Conservation (phyloP, 495 filamentous ascomycete species). For the Penicillium riverlandense region DNA sequence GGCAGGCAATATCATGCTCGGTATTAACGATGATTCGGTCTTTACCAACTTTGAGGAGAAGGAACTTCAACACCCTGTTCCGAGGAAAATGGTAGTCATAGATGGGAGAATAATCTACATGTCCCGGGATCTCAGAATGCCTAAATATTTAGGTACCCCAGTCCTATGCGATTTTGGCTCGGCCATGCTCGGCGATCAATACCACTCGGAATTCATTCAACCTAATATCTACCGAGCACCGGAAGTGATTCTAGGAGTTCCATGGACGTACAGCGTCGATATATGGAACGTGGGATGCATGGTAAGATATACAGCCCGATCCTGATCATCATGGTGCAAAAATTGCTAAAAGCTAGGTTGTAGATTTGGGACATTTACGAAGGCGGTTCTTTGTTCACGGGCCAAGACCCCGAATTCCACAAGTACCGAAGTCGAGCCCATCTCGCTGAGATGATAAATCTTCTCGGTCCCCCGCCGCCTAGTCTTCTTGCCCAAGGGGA, state of each 20-base stretch:
- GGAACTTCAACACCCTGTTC: slow-evolving; percentile 7
- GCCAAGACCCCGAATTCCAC: slow-evolving; percentile 10
- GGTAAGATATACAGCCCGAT: slow-evolving; percentile 18
- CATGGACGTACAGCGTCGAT: slow-evolving; percentile 34
- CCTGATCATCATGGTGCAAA: background rate
- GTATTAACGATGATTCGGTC: slow-evolving; percentile 11
- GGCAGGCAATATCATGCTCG: slow-evolving; percentile 11
- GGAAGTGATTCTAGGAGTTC: slow-evolving; percentile 30
- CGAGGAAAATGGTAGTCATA: slow-evolving; percentile 6
- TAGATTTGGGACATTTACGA: slow-evolving; percentile 28
- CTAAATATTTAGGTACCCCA: slow-evolving; percentile 10
- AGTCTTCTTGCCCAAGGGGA: too few species aligned
- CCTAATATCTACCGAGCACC: slow-evolving; percentile 36
- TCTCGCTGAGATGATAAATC: too few species aligned
- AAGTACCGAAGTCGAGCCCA: too few species aligned
- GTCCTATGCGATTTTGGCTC: slow-evolving; percentile 28
- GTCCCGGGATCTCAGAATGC: slow-evolving; percentile 15
- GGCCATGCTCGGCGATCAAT: slow-evolving; percentile 5
- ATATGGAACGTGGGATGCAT: slow-evolving; percentile 39
- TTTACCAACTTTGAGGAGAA: slow-evolving; percentile 10
- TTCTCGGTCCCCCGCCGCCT: too few species aligned
- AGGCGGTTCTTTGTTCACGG: slow-evolving; percentile 18
- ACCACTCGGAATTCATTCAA: slow-evolving; percentile 20
- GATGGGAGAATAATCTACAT: slow-evolving; percentile 11
- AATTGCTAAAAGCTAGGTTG: background rate